Conservation (phyloP, 768 basidiomycete genomes). For the Lentinula sp. region DNA sequence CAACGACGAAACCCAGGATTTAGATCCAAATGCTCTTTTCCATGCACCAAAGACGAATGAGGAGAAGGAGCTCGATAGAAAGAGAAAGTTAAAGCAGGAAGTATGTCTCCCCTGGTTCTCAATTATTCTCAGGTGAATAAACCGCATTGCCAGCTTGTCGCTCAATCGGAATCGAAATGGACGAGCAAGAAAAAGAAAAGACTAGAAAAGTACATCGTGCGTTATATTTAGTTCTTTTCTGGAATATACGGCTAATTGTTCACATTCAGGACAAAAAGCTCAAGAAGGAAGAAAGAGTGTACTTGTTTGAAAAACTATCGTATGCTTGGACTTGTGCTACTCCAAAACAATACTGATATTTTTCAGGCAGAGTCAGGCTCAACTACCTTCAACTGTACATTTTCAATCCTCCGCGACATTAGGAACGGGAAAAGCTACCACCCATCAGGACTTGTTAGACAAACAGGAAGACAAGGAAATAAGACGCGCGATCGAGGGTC, state of each 20-base stretch:
- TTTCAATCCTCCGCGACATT: constrained; percentile 81
- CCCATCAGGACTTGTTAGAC: constrained; percentile 56
- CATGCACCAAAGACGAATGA: constrained; percentile 53
- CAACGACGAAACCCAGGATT: constrained; percentile 17
- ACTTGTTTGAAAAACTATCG: constrained; percentile 79
- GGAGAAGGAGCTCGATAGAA: constrained; percentile 54
- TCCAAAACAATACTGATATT: constrained; percentile 16
- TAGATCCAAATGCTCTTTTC: constrained; percentile 55
- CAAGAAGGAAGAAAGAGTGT: constrained; percentile 79
- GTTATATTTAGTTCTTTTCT: constrained; percentile 17
- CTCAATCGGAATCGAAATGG: constrained; percentile 65
- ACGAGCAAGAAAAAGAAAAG: constrained; percentile 83
- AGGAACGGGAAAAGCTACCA: constrained; percentile 63
- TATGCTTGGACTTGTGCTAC: constrained; percentile 30
- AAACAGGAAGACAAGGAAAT: constrained; percentile 55
- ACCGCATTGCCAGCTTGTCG: constrained; percentile 26
- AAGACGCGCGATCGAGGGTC: constrained; percentile 44
- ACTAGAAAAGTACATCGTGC: constrained; percentile 87
- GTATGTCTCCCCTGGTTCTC: constrained; percentile 10
- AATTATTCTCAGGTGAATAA: neutral
- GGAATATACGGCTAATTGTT: neutral
- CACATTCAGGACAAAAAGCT: constrained; percentile 76
- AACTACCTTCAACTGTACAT: constrained; percentile 47
- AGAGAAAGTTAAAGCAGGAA: constrained; percentile 56
- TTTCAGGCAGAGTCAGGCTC: constrained; percentile 70